Base-by-base conservation (phyloP, 2,329 filamentous ascomycete species). In the Claviceps sp. region DNA sequence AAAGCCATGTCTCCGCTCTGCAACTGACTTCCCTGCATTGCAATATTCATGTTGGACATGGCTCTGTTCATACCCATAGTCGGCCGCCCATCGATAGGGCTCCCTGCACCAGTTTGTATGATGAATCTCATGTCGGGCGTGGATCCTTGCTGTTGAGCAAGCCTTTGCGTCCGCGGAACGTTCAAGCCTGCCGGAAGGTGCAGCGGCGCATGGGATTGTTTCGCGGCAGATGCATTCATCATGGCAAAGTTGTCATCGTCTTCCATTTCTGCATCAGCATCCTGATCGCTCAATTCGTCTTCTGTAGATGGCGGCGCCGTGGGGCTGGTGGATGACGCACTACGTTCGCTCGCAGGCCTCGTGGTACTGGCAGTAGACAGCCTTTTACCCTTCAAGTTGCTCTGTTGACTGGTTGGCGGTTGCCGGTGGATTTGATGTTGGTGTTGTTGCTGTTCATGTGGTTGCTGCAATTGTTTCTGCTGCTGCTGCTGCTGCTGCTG, bases 211-310 rank as follows among this genome's bases (percentile, higher is more conserved):
- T 66, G 63, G 5, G 64, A 52, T 5, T 65, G 56, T 53, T 72
- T 71, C 6, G 65, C 57, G 4, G 68, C 62, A 26, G 69, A 69
- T 3, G 69, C 61, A 49, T 66, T 68, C 60, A 78, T 73, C 50
- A 77, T 73, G 7, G 74, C 69, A 54, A 76, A 79, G 50, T 69
- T 72, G 45, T 78, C 76, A 49, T 77, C 76, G 39, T 80, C 78
- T 45, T 81, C 78, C 78, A 81, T 81, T 52, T 75, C 73, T 8
- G 68, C 68, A 51, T 71, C 68, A 4, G 65, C 68, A 56, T 71
- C 68, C 50, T 68, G 67, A 45, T 71, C 52, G 16, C 45, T 51
- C 14, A 39, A 17, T 17, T 53, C 52, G n/a, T 74, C 73, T 22
- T 73, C 72, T 11, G 71, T 63, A 5, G 66, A 72, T 9, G 65